Evolutionary conservation across 202 grass and related monocot genomes (phyloP), one percentile per base, ranked within the genome.

Genomic region (Dendrocalamus latiflorus): DNA sequence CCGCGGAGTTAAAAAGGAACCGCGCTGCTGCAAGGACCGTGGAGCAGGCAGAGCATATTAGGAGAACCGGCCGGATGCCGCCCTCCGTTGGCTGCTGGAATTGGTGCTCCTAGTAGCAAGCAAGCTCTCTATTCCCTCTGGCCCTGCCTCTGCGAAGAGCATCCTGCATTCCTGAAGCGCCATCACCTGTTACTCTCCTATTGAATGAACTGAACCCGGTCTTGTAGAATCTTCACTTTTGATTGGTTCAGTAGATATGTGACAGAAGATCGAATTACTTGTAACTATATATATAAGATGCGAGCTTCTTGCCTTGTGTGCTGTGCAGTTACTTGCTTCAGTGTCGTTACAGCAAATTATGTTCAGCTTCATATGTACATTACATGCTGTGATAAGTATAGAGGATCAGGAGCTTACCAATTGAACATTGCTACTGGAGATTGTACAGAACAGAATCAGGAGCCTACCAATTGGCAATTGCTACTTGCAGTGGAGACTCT

Each of bases 11-110:
- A 0, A 94, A 81, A 83, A 89, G 84, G 25, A 91, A 86, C 82
- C 91, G 74, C 0, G 87, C 91, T 1, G 96, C 89, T 12, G 86
- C 88, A 8, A 93, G 81, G 66, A 96, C 96, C 0, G 86, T 83
- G 0, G 88, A 89, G 65, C 96, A 99, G 83, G 93, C 89, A 18
- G 91, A 99, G 11, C 86, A 94, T 70, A 99, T 99, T 55, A 86
- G 91, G 85, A 91, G 91, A 81, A 99, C 96, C 0, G 96, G 96
- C 0, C 50, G 72, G 9, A 71, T 99, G 68, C 96, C 96, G 6
- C 72, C 89, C 14, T 90, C 87, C 0, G 69, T 96, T 45, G 81
- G 85, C 64, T 96, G 93, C 88, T 94, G 91, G 86, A 88, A 74
- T 77, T 96, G 89, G 91, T 94, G 96, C 83, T 93, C 89, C 1